Evolutionary conservation across 176 grass and related monocot genomes (phyloP).

Genomic region (Chrysopogon serrulatus): DNA sequence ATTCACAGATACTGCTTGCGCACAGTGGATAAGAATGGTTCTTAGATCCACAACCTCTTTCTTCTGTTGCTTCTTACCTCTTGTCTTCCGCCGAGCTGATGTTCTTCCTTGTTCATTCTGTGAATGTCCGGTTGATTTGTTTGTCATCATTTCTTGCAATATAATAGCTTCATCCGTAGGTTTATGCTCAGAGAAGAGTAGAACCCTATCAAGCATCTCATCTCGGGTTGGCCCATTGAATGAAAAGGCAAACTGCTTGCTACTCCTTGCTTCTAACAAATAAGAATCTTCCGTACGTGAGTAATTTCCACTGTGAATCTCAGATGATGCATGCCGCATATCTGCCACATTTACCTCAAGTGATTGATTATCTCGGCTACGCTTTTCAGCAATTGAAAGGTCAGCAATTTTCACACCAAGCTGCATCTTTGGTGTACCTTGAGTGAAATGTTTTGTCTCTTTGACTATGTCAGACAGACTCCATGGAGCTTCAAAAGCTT

Average conservation of each 20-base stretch:
- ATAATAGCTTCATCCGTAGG: background rate
- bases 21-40: constrained; percentile 55
- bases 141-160: constrained; percentile 15
- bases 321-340: background rate
- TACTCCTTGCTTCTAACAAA: constrained; percentile 41
- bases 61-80: constrained; percentile 22
- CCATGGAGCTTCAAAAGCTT: constrained; percentile 22
- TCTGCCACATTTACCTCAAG: background rate
- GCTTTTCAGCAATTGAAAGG: constrained; percentile 22
- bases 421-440: background rate
- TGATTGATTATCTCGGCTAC: background rate
- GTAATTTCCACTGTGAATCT: constrained; percentile 14
- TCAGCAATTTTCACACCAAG: constrained; percentile 14
- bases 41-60: constrained; percentile 50
- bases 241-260: constrained; percentile 37
- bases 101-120: constrained; percentile 2
- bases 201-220: constrained; percentile 51
- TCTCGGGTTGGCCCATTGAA: constrained; percentile 34
- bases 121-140: background rate
- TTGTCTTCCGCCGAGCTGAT: background rate
- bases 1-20: constrained; percentile 47
- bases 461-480: constrained; percentile 15
- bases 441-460: background rate
- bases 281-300: constrained; percentile 13
- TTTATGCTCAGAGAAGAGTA: constrained; percentile 38